Conservation (phyloP, 352 stramenopile species). For the Globisporangium recalcitrans region DNA sequence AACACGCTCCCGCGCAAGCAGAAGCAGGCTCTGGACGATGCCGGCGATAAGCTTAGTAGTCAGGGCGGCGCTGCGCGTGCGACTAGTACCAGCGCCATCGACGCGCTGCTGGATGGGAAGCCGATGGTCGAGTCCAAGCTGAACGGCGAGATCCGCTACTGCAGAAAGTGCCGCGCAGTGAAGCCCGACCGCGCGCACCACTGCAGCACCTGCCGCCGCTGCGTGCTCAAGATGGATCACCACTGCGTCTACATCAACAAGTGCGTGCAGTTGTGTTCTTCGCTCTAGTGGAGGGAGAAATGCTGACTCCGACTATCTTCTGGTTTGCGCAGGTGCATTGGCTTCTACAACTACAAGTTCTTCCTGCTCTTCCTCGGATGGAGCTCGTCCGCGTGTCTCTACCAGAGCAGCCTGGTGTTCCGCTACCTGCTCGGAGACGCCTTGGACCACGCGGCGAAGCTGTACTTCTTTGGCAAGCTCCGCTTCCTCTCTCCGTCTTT, state of each 20-base stretch:
- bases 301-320: not conserved
- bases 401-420: constrained; percentile 63
- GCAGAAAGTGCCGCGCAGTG: constrained; percentile 65
- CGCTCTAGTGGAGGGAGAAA: not conserved
- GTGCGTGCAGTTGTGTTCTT: constrained; percentile 25
- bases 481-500: constrained; percentile 44
- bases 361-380: constrained; percentile 83
- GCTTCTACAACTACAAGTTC: constrained; percentile 89
- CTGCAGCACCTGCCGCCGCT: constrained; percentile 70
- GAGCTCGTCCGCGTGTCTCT: constrained; percentile 62
- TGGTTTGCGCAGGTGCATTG: constrained; percentile 57
- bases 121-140: constrained; percentile 58
- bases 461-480: constrained; percentile 60
- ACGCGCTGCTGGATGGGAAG: not conserved
- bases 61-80: constrained; percentile 1
- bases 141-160: constrained; percentile 59
- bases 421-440: constrained; percentile 50
- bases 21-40: not conserved
- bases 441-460: constrained; percentile 39
- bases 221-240: constrained; percentile 87
- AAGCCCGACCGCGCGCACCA: constrained; percentile 83
- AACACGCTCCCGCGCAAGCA: constrained; percentile 25
- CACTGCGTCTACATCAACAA: constrained; percentile 90
- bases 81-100: not conserved
- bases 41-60: not conserved